Evolutionary conservation across 1,284 basidiomycete species (phyloP), one percentile per base, ranked within the genome.

Genomic region (Porogramme epimiltina): DNA sequence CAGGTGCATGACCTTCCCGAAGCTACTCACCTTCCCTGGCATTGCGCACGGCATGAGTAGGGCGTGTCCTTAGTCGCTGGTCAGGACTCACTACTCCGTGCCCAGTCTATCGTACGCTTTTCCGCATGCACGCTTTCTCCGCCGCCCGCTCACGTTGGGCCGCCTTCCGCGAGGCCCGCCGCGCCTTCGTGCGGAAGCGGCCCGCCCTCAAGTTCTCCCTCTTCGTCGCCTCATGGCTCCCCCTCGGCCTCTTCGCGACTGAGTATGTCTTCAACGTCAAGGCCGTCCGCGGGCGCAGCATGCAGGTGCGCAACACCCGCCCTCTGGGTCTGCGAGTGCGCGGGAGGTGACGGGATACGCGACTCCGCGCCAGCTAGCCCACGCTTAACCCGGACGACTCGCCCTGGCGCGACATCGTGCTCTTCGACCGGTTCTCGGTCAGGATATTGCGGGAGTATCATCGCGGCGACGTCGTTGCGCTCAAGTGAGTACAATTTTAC

Each of bases 311-410:
- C 58, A 9, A 6, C 22, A 11, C 28, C 19, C 10, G 16, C 43
- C 42, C 18, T 24, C 42, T 13, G 16, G 34, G 34, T 6, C 28
- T 31, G 28, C 13, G 13, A 6, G 28, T 31, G 6, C 34, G 34
- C n/a, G 9, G 55, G 23, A 25, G 23, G 18, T 33, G 37, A 36
- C 37, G 37, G 16, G 31, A 23, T 37, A 25, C 31, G 22, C 10
- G 13, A 4, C 42, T n/a, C n/a, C n/a, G 25, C 31, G 58, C 54
- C 56, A 79, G 74, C 63, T 74, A 91, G 88, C 88, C 89, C 41
- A 89, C 86, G 25, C 73, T 91, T 48, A 91, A 91, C 63, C 89
- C 88, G 28, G 82, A 89, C 61, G 75, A 75, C 6, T 89, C 86
- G 9, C 41, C 58, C 5, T 80, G 73, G 74, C 73, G 75, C 51